Evolutionary conservation across 306 rosid species (phyloP), one percentile per base, ranked within the genome.

Genomic region (Gynostemma pentaphyllum): DNA sequence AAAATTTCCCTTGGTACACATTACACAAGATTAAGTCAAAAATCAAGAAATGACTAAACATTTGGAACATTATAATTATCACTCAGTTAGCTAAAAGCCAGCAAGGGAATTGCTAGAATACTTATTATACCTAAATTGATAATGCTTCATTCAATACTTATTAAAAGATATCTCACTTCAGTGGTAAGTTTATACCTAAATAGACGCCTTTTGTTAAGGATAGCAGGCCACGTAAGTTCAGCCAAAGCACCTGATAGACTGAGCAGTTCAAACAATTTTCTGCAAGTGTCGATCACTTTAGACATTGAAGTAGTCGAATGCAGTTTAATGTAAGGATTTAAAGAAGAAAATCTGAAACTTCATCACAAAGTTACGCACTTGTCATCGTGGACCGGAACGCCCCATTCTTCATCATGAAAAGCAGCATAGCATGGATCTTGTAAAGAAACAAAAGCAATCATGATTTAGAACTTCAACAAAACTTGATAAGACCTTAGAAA

Each of bases 171-270:
- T 56, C 18, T 15, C 9, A 23, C 6, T 47, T 62, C 24, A 16
- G 57, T 16, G 10, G 44, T 19, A 22, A 40, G 40, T 14, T 50
- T 16, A n/a, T 87, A 87, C 95, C 95, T 75, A 70, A 87, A 87
- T 47, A 80, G 61, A 65, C 66, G 70, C 68, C 86, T 74, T 78
- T 84, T 84, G 64, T 69, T 50, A 32, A 85, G 92, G 77, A 85
- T 81, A 63, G 79, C 56, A 45, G 89, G 89, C 89, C 89, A 87
- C 0, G 85, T 52, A 39, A 88, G 84, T 74, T 82, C 92, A 16
- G 92, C 96, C 80, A 82, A 81, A 53, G 96, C 87, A 65, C 90
- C 95, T 29, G 95, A 76, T 60, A 80, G 76, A 77, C 95, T 78
- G 70, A 87, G 95, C 67, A 87, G 65, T 80, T 87, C 90, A 23